phyloP scores from a whole-genome alignment of 2,329 filamentous ascomycete genomes.

The Rutstroemia sydowiana region DNA sequence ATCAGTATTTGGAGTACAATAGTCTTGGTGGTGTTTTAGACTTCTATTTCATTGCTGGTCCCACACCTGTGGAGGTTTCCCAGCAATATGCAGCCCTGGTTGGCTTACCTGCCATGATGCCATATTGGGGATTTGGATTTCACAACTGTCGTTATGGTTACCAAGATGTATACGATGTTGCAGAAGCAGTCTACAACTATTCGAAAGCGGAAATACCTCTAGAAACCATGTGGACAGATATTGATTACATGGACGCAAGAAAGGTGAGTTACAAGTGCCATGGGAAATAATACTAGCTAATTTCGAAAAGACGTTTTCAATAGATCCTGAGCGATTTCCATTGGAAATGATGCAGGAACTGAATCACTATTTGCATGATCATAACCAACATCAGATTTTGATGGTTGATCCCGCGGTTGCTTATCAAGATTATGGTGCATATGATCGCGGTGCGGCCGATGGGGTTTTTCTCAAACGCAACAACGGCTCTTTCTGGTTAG shows the following conservation, averaged over 20 bases:
- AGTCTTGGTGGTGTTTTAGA: slow-evolving; percentile 70
- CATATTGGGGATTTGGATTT: slow-evolving; percentile 57
- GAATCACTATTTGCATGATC: slow-evolving; percentile 56
- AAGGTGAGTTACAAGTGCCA: slow-evolving; percentile 25
- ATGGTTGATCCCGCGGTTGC: slow-evolving; percentile 69
- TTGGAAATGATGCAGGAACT: slow-evolving; percentile 56
- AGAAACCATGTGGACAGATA: slow-evolving; percentile 63
- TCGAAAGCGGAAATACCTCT: slow-evolving; percentile 57
- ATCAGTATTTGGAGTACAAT: slow-evolving; percentile 71
- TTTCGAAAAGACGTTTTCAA: slow-evolving; percentile 45
- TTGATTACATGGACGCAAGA: slow-evolving; percentile 52
- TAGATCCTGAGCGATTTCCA: slow-evolving; percentile 58
- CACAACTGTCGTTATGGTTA: slow-evolving; percentile 61
- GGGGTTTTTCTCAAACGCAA: slow-evolving; percentile 46
- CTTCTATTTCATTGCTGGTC: slow-evolving; percentile 58
- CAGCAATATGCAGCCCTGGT: slow-evolving; percentile 52
- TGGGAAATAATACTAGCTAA: neutral
- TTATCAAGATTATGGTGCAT: slow-evolving; percentile 44
- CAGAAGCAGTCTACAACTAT: slow-evolving; percentile 62
- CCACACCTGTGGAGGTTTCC: slow-evolving; percentile 49
- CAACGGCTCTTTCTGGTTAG: slow-evolving; percentile 51
- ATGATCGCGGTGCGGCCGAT: slow-evolving; percentile 42
- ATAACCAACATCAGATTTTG: slow-evolving; percentile 63
- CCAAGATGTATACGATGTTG: slow-evolving; percentile 53
- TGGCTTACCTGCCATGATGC: slow-evolving; percentile 52